Evolutionary conservation across 2,329 filamentous ascomycete genomes (phyloP), one percentile per base, ranked within the genome.

Genomic region (Grosmannia serpens): DNA sequence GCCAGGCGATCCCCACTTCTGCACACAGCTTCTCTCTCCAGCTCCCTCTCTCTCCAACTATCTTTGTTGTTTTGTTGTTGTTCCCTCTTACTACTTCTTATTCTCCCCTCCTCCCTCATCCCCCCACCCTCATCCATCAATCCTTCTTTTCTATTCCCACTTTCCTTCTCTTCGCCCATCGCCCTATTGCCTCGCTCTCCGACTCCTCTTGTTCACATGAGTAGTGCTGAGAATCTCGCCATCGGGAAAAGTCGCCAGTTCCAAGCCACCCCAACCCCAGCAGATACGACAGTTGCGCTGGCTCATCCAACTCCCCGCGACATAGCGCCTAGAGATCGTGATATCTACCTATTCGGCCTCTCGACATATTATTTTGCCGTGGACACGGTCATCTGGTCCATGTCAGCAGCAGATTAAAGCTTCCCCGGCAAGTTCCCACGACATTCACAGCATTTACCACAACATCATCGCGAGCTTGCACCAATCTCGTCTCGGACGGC

Each of bases 1-100:
- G 57, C 53, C 53, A 55, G 47, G 24, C 22, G 17, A 56, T 59
- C 47, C 41, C 58, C 53, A 55, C 52, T 54, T 13, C 26, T 24
- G 11, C 53, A 55, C 11, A 47, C 29, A 46, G 38, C 35, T 52
- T 58, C 47, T 55, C 33, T 53, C 53, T 29, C 49, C 53, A 54
- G 31, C 50, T 26, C 15, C 52, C 33, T 24, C 15, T 38, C 31
- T 47, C 29, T 35, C n/a, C 17, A 27, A 20, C 56, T 56, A 49
- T 55, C 41, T 33, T 49, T 53, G 33, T 56, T 52, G 50, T 41
- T 54, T 49, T 57, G 46, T 52, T 53, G 31, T 56, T 41, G 20
- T n/a, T 38, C 27, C n/a, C 24, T 10, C 53, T 24, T 31, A 31
- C 49, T 31, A 33, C 26, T 35, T 33, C 29, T 49, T 38, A 20